Evolutionary conservation across 140 eudicot genomes (phyloP).

Genomic region (Flaveria floridana): DNA sequence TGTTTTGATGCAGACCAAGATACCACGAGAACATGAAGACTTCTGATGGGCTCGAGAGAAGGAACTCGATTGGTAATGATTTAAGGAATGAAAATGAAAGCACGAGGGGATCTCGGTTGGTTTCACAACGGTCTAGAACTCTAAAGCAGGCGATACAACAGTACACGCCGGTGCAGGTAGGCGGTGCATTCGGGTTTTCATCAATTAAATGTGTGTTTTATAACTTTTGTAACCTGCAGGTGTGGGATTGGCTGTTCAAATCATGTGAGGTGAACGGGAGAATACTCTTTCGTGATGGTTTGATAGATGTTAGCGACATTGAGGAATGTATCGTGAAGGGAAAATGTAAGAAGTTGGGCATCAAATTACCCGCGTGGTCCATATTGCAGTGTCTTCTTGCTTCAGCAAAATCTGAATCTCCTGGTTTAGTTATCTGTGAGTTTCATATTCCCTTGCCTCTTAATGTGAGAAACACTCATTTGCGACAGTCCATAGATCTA

Average conservation of each 20-base stretch:
- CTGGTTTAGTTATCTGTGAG: slow-evolving; percentile 72
- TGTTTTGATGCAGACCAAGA: slow-evolving; percentile 69
- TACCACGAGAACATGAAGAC: slow-evolving; percentile 55
- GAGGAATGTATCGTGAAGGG: slow-evolving; percentile 74
- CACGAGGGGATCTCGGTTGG: slow-evolving; percentile 43
- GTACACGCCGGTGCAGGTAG: slow-evolving; percentile 71
- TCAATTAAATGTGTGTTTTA: not conserved
- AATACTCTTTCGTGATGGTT: slow-evolving; percentile 69
- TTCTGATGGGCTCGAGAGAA: slow-evolving; percentile 41
- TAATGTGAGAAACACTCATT: not conserved
- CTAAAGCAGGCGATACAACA: slow-evolving; percentile 64
- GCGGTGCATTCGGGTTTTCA: not conserved
- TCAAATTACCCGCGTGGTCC: slow-evolving; percentile 81
- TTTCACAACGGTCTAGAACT: slow-evolving; percentile 75
- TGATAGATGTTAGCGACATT: slow-evolving; percentile 69
- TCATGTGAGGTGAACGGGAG: slow-evolving; percentile 84
- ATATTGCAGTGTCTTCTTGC: slow-evolving; percentile 77
- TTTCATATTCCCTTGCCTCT: slow-evolving; percentile 3
- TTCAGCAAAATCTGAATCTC: slow-evolving; percentile 74
- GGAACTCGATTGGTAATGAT: slow-evolving; percentile 44
- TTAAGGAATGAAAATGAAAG: slow-evolving; percentile 52
- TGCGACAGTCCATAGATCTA: no score
- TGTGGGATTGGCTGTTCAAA: slow-evolving; percentile 90
- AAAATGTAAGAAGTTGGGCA: slow-evolving; percentile 65
- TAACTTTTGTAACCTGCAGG: slow-evolving; percentile 31